Percentiles rank a stretch among this genome's conserved stretches.
Evolutionary conservation across 768 basidiomycete genomes (phyloP).

Genomic region (Tulasnella sp.): DNA sequence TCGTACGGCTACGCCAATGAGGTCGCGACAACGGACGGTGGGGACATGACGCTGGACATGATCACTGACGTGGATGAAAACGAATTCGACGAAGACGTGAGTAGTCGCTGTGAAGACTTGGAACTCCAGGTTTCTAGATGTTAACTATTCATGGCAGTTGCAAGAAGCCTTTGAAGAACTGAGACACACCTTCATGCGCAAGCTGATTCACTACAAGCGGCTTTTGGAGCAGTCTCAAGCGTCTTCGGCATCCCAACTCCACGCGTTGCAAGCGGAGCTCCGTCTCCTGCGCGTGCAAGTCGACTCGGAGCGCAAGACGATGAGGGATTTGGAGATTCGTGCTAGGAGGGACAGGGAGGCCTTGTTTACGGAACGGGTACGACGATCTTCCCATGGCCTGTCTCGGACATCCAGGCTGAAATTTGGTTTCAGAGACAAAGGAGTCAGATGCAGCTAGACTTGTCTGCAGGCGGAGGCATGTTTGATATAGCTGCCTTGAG

Average conservation of each 20-base stretch:
- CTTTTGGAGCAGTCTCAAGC: constrained; percentile 78
- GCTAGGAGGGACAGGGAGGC: constrained; percentile 27
- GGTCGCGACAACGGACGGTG: not conserved
- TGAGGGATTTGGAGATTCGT: constrained; percentile 24
- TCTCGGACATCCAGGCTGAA: constrained; percentile 1
- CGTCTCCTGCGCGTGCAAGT: constrained; percentile 56
- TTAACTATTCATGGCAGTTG: constrained; percentile 39
- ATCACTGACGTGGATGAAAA: constrained; percentile 30
- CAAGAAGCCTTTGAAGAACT: constrained; percentile 46
- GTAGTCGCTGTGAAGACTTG: not conserved
- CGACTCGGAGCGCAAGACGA: constrained; percentile 31
- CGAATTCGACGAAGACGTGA: constrained; percentile 31
- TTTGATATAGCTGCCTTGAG: constrained; percentile 42
- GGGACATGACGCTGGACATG: constrained; percentile 30
- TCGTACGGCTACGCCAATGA: constrained; percentile 14
- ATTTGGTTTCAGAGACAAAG: constrained; percentile 12
- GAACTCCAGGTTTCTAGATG: not conserved
- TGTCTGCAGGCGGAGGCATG: not conserved
- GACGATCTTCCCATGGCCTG: not conserved
- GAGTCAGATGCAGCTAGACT: constrained; percentile 17
- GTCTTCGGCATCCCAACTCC: constrained; percentile 73
- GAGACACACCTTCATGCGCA: constrained; percentile 46
- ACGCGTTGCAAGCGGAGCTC: constrained; percentile 80
- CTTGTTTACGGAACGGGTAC: constrained; percentile 22
- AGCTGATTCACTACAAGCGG: constrained; percentile 70